Evolutionary conservation across 2,329 filamentous ascomycete species (phyloP).

Genomic region (Cryphonectria parasitica): DNA sequence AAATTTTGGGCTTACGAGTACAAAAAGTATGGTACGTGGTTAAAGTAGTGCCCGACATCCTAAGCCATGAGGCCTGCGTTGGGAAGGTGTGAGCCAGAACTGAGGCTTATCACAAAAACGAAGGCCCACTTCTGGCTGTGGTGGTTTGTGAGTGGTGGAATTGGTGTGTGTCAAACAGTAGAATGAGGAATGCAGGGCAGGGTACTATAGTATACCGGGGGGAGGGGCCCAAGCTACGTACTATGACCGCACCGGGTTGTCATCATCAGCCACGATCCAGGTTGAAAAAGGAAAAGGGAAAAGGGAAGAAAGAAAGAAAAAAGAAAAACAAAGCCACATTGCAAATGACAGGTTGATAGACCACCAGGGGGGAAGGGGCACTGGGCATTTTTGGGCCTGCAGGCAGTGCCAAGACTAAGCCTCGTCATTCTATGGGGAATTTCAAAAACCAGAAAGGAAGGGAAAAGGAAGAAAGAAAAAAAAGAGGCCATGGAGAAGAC

Average conservation of each 20-base stretch:
- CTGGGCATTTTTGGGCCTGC: not conserved
- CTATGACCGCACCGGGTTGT: not conserved
- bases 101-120: constrained; percentile 5
- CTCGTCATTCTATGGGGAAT: constrained; percentile 23
- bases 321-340: not conserved
- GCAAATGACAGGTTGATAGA: not conserved
- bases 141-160: not conserved
- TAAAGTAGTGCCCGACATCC: not conserved
- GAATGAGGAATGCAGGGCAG: not conserved
- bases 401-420: constrained; percentile 28
- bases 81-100: constrained; percentile 4
- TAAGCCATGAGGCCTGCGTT: not conserved
- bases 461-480: not conserved
- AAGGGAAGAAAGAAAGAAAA: not conserved
- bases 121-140: not conserved
- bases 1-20: not conserved
- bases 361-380: not conserved
- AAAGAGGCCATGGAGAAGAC: not conserved
- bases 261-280: not conserved
- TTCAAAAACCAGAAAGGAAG: not conserved
- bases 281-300: too few relatives aligned
- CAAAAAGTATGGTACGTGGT: not conserved
- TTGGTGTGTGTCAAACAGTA: not conserved
- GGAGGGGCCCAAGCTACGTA: not conserved
- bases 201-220: not conserved